A percentile compares a stretch with the other conserved stretches of the same genome.
These are phyloP conservation scores for Kluyveromyces marxianus DNA, from an alignment of 1,139 yeast genomes.

Conservation along the genomic window DNA sequence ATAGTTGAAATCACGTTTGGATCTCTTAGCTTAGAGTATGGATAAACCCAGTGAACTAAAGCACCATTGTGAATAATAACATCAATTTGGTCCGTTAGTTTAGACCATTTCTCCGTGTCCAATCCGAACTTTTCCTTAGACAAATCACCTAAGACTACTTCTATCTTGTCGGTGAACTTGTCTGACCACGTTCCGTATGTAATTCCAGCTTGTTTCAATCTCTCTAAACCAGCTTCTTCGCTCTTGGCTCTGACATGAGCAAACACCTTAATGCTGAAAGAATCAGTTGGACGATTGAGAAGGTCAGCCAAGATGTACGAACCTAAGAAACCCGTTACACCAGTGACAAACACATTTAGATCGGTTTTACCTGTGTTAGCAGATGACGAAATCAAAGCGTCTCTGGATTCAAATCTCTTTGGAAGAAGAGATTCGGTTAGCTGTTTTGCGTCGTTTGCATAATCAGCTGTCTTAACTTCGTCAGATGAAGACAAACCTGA, in stretches of 20 bases:
- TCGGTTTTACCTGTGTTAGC: conserved; percentile 30
- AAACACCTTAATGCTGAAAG: conserved; percentile 47
- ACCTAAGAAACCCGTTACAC: conserved; percentile 95
- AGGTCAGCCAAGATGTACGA: conserved; percentile 77
- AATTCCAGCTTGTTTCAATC: conserved; percentile 68
- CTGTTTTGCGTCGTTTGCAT: conserved; percentile 67
- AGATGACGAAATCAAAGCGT: conserved; percentile 29
- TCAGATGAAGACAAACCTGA: conserved; percentile 9
- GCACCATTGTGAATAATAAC: conserved; percentile 95
- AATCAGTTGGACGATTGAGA: conserved; percentile 41
- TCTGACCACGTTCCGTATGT: conserved; percentile 82
- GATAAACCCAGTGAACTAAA: conserved; percentile 97
- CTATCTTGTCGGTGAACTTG: conserved; percentile 47
- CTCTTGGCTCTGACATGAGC: conserved; percentile 90
- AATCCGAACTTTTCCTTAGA: conserved; percentile 67
- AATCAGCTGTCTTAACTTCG: conserved; percentile 37
- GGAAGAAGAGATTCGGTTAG: conserved; percentile 43
- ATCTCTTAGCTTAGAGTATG: conserved; percentile 81
- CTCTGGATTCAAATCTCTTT: conserved; percentile 31
- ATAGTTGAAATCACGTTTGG: conserved; percentile 89
- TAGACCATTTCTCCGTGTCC: conserved; percentile 47
- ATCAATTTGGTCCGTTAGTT: conserved; percentile 56
- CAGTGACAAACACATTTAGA: conserved; percentile 78
- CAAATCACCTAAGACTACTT: conserved; percentile 79
- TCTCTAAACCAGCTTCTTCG: conserved; percentile 59